Base-by-base conservation (phyloP, 768 basidiomycete genomes). In the Dacryopinax spathularia region DNA sequence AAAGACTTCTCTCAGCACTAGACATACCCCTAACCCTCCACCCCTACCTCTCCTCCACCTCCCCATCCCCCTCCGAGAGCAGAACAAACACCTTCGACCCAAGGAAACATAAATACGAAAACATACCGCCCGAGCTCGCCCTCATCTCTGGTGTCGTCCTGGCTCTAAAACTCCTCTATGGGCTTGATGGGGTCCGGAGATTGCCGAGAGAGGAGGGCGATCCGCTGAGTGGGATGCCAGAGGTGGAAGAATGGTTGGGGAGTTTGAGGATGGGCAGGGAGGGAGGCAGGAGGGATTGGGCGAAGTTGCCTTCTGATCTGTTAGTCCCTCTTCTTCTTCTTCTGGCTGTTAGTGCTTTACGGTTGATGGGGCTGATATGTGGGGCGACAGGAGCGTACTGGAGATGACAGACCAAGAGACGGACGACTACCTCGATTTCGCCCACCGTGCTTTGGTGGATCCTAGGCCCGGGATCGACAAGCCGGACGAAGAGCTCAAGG, bases 81-180 rank as follows among this genome's bases (percentile, higher is more conserved):
- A 13, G 25, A 22, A 9, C 48, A 15, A 13, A 10, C 48, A 10
- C 48, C 31, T 20, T 69, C 15, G 82, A 82, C 66, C 75, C 76
- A 16, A 75, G 73, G 48, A 71, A 74, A 25, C 82, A 84, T 70
- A 79, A 77, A 62, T 77, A 79, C 62, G 88, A 89, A 72, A 84
- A 81, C 66, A 79, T 81, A 31, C 83, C 88, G 5, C 80, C 85
- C 10, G 91, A 93, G 70, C 75, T 86, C 60, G 79, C 80, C 1
- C 74, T 90, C 25, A 71, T 82, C 43, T 83, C 81, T 1, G 77
- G 77, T 15, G 80, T 81, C 59, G 78, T 92, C 13, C 78, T 91
- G 12, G 84, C 85, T 34, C 77, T 93, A 68, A 94, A 93, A 75
- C 79, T 95, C 79, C 81, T 85, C 27, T 93, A 93, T 69, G 93